A percentile compares a stretch with the other conserved stretches of the same genome.
Evolutionary conservation across 805 yeast species (phyloP).

Genomic region (Saturnispora diversa): DNA sequence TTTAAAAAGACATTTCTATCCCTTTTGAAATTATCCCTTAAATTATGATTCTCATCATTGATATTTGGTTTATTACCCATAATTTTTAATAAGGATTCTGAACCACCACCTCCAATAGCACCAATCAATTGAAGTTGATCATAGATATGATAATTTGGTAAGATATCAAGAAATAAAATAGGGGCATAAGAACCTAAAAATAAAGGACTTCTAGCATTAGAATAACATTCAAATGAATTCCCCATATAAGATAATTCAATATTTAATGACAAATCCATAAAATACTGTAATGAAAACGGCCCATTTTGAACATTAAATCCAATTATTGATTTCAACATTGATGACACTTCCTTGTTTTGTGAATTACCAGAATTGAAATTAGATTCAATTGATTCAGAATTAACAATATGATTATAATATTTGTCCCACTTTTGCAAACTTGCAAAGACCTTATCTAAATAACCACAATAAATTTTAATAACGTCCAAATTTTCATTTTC

Average conservation of each 20-base stretch:
- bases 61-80: slow-evolving; percentile 5
- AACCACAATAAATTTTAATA: slow-evolving; percentile 52
- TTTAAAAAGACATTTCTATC: slow-evolving; percentile 43
- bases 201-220: slow-evolving; percentile 46
- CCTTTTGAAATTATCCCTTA: slow-evolving; percentile 1
- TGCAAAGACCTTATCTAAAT: slow-evolving; percentile 58
- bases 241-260: slow-evolving; percentile 56
- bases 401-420: slow-evolving; percentile 36
- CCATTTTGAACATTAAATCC: slow-evolving; percentile 34
- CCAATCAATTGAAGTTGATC: slow-evolving; percentile 45
- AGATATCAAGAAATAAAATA: slow-evolving; percentile 49
- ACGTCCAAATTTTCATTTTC: slow-evolving; percentile 24
- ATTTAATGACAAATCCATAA: slow-evolving; percentile 57
- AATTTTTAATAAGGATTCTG: slow-evolving; percentile 13
- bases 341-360: slow-evolving; percentile 12
- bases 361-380: neutral
- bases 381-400: slow-evolving; percentile 19
- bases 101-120: slow-evolving; percentile 41
- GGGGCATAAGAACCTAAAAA: slow-evolving; percentile 58
- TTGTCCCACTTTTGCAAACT: slow-evolving; percentile 81
- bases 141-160: slow-evolving; percentile 50
- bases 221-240: slow-evolving; percentile 34
- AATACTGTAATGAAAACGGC: slow-evolving; percentile 41
- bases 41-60: slow-evolving; percentile 4
- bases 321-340: slow-evolving; percentile 32